Base-by-base conservation (phyloP, 75 land plant species). In the Picea sitchensis region DNA sequence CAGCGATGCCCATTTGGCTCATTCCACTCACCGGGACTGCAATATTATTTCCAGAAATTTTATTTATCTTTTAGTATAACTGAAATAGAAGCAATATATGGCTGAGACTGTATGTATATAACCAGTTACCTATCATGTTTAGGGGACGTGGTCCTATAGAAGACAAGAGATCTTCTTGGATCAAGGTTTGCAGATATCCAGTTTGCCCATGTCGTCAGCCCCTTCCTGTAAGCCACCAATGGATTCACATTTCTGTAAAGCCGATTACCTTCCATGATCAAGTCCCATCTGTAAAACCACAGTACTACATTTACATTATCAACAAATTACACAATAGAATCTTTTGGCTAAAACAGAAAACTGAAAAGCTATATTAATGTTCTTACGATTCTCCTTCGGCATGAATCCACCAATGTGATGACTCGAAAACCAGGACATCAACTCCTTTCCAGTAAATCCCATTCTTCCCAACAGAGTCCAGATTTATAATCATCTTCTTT, bases 371-470 rank as follows among this genome's bases (percentile, higher is more conserved):
- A 26, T 5, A 60, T 60, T 2, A 60, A 60, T 14, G 61, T 2
- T 60, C 85, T 81, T 88, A 88, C 86, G 89, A 85, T 38, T 79
- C 80, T 65, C 61, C 26, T 18, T 79, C 87, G 1, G 31, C 7
- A 36, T 90, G 86, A 63, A 91, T 89, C 95, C 95, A 93, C 95
- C 93, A 93, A 58, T 93, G 95, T 59, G 93, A 92, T 12, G 95
- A 87, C 74, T 91, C 92, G 76, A 91, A 91, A 68, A 93, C 88
- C 12, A 93, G 88, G 67, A 86, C 26, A 65, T 90, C 86, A 58
- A 79, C 88, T 76, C 88, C 88, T 79, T 80, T 86, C 92, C 90
- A 90, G 63, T 82, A 82, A 47, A 75, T 80, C 15, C 85, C 92
- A 75, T 88, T 86, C 76, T 84, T 84, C 74, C 81, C 92, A 47